Evolutionary conservation across 345 rosid species (phyloP).

Genomic region (Acer campestre): DNA sequence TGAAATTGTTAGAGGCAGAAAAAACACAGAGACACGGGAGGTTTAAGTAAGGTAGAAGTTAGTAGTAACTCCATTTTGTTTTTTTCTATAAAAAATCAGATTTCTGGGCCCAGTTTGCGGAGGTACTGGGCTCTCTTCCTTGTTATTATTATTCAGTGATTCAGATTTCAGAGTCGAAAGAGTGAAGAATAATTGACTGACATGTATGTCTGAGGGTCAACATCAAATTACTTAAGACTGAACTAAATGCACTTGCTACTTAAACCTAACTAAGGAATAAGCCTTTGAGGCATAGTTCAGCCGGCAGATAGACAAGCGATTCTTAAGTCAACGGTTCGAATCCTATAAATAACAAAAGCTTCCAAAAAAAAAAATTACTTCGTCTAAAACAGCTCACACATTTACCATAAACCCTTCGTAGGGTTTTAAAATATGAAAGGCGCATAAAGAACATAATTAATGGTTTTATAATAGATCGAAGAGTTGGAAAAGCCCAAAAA

Average conservation of each 20-base stretch:
- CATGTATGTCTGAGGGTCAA: background rate
- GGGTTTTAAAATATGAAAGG: background rate
- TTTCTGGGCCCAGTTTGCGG: background rate
- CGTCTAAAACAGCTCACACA: background rate
- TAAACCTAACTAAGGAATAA: no score
- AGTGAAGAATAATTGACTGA: background rate
- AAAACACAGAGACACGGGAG: no score
- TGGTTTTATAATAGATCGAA: background rate
- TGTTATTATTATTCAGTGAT: background rate
- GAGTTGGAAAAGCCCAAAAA: background rate
- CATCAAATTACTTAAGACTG: background rate
- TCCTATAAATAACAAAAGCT: no score
- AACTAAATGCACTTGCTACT: no score
- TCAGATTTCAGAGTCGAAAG: no score
- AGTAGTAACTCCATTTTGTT: background rate
- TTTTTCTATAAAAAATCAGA: background rate
- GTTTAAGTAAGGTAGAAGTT: background rate
- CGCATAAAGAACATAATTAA: background rate
- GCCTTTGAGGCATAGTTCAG: no score
- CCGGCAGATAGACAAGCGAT: no score
- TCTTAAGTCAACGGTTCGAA: no score
- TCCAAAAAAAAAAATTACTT: no score
- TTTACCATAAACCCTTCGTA: background rate
- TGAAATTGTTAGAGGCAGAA: background rate
- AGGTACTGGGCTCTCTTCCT: background rate